These are phyloP conservation scores for Eucalyptus viminalis DNA, from an alignment of 345 rosid species.

Conservation along the genomic window DNA sequence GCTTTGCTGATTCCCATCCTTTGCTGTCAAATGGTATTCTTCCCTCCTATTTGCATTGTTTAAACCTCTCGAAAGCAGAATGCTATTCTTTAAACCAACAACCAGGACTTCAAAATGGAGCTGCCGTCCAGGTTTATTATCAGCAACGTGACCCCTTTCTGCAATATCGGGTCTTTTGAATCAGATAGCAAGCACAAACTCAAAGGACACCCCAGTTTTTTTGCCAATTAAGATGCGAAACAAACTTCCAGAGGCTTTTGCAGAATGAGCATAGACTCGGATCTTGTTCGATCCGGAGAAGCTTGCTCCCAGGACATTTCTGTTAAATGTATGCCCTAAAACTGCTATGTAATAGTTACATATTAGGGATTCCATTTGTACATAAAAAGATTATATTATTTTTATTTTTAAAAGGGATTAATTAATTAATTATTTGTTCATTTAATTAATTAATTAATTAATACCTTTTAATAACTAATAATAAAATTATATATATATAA, in stretches of 20 bases:
- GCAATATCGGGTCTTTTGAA: slow-evolving; percentile 9
- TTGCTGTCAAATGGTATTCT: slow-evolving; percentile 74
- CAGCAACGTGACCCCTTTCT: slow-evolving; percentile 67
- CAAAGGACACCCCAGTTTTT: neutral
- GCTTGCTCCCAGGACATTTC: slow-evolving; percentile 7
- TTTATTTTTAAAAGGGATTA: no score
- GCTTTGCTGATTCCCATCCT: slow-evolving; percentile 75
- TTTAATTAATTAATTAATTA: no score
- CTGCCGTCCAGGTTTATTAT: slow-evolving; percentile 65
- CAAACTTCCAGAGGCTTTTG: slow-evolving; percentile 18
- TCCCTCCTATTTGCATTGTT: slow-evolving; percentile 28
- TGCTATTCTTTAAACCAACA: slow-evolving; percentile 4
- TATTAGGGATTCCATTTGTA: no score
- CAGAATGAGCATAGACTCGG: slow-evolving; percentile 66
- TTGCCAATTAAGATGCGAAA: neutral
- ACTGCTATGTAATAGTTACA: no score
- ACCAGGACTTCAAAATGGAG: slow-evolving; percentile 33
- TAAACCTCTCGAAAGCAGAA: slow-evolving; percentile 2
- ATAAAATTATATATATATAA: no score
- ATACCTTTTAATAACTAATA: no score
- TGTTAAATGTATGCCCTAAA: no score
- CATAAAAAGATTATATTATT: no score
- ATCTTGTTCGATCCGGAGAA: slow-evolving; percentile 49
- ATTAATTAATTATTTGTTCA: no score
- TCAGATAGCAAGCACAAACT: neutral